Percentiles rank a stretch among this genome's conserved stretches.
These are phyloP conservation scores for Pyricularia pennisetigena DNA, from an alignment of 2,329 filamentous ascomycete species.

Conservation along the genomic window DNA sequence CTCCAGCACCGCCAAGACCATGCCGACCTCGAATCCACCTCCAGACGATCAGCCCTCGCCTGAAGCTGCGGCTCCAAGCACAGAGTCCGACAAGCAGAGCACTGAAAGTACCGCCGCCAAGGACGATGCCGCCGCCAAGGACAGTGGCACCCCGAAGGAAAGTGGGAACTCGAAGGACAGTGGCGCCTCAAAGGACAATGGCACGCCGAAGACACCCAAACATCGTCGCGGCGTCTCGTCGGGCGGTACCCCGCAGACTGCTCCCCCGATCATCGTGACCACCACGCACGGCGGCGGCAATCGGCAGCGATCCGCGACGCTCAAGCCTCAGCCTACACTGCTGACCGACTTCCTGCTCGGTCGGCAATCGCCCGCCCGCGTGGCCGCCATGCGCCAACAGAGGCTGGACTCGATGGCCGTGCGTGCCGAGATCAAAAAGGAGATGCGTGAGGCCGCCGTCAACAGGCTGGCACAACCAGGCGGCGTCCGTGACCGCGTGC, in stretches of 20 bases:
- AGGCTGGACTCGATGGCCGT: constrained; percentile 44
- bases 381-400: constrained; percentile 41
- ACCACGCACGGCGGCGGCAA: constrained; percentile 20
- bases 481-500: constrained; percentile 69
- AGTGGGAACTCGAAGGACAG: no score
- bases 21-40: constrained; percentile 10
- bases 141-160: no score
- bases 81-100: constrained; percentile 2
- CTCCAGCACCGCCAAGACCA: constrained; percentile 9
- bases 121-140: no score
- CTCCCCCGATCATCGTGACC: constrained; percentile 14
- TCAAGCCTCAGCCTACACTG: constrained; percentile 37
- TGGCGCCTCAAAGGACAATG: not conserved
- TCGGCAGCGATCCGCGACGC: constrained; percentile 23
- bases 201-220: not conserved
- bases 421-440: constrained; percentile 41
- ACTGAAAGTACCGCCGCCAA: not conserved
- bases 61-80: not conserved
- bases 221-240: constrained; percentile 9
- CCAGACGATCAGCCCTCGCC: constrained; percentile 9
- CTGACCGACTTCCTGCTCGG: constrained; percentile 49
- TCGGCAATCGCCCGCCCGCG: constrained; percentile 43
- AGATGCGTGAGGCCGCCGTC: constrained; percentile 50
- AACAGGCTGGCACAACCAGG: constrained; percentile 51
- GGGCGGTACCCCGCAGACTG: constrained; percentile 29